Base-by-base conservation (phyloP, 1,139 yeast species). In the Ashbya aceris region DNA sequence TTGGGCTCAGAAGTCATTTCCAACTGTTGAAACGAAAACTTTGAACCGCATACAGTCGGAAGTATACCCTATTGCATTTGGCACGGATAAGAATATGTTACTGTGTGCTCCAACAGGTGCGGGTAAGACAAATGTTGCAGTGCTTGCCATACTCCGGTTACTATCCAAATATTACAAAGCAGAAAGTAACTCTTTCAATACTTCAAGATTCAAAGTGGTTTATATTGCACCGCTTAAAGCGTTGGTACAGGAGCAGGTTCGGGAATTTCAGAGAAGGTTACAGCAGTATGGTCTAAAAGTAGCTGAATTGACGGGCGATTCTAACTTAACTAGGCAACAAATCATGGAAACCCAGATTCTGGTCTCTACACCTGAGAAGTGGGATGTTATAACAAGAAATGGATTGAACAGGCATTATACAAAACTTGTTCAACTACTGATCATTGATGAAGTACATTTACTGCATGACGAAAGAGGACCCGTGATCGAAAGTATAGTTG, bases 91-190 rank as follows among this genome's bases (percentile, higher is more conserved):
- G 12, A 91, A 89, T 52, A 60, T 91, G 39, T 67, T 91, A 14
- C 68, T 91, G 51, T 89, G 97, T 72, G 97, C 98, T 0, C 98
- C 98, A 3, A 91, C 98, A 0, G 98, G 98, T 65, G 96, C 96
- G 3, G 98, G 98, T 67, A 91, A 91, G 60, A 91, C 98, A 10
- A 91, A 91, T 61, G 95, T 89, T 29, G 98, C 98, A 0, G 73
- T 91, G 77, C 65, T 91, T 43, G 69, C 96, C 0, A 73, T 85
- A 6, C 66, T 89, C 17, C 70, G 82, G 42, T 68, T 84, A 0
- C 62, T 87, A 26, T 68, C 75, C 0, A 74, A 81, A 40, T 74
- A 66, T 56, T 68, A 82, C 51, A 64, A 70, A 40, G 57, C 61
- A 9, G 61, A 60, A 0, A 66, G 73, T 11, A 82, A 80, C 0